Conservation (phyloP, 2,329 filamentous ascomycete species). For the Diaporthe citri region DNA sequence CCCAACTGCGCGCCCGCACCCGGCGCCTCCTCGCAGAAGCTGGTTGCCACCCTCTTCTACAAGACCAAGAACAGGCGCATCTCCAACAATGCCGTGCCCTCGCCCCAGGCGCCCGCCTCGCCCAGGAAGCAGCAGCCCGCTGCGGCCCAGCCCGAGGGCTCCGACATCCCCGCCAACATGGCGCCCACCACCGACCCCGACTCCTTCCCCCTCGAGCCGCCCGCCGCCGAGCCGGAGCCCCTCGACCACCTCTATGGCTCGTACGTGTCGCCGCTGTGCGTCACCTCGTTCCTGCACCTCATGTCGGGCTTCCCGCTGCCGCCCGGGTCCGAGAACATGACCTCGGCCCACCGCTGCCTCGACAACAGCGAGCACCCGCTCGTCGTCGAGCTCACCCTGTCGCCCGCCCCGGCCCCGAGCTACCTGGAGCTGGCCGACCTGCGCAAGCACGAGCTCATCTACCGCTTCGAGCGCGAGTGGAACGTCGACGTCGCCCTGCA, state of each 20-base stretch:
- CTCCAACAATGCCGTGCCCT: constrained; percentile 52
- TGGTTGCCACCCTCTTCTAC: constrained; percentile 76
- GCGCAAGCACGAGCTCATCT: constrained; percentile 84
- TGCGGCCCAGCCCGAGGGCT: constrained; percentile 48
- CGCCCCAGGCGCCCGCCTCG: constrained; percentile 49
- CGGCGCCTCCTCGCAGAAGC: constrained; percentile 61
- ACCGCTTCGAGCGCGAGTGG: constrained; percentile 89
- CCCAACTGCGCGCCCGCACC: constrained; percentile 69
- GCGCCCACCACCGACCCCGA: constrained; percentile 70
- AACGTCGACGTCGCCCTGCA: constrained; percentile 88
- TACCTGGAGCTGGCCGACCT: constrained; percentile 78
- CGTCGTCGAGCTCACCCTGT: constrained; percentile 76
- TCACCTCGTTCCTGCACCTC: constrained; percentile 75
- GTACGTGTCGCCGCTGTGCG: constrained; percentile 74
- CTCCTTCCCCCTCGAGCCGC: constrained; percentile 71
- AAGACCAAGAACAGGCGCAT: constrained; percentile 55
- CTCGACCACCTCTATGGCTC: constrained; percentile 76
- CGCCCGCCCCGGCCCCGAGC: constrained; percentile 69
- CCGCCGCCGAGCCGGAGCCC: constrained; percentile 67
- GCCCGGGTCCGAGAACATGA: constrained; percentile 63
- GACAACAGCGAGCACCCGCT: constrained; percentile 70
- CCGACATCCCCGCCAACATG: constrained; percentile 65
- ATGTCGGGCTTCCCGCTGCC: constrained; percentile 73
- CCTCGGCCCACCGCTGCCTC: constrained; percentile 74
- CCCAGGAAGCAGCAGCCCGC: constrained; percentile 43